Evolutionary conservation across 257 asterid genomes (phyloP), one percentile per base, ranked within the genome.

Genomic region (Sherardia arvensis): DNA sequence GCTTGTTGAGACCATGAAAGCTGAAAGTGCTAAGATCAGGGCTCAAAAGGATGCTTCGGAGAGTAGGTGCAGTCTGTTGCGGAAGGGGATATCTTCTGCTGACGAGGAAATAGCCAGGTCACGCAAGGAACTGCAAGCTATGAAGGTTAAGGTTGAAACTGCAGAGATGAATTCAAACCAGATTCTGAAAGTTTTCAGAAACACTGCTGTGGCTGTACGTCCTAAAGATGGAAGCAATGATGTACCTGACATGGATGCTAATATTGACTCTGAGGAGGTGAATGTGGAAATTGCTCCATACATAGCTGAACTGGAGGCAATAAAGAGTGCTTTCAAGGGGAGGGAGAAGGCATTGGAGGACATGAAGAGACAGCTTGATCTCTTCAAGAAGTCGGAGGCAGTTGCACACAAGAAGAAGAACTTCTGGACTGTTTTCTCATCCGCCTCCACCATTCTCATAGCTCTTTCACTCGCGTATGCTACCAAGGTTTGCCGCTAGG

Each of bases 371-470:
- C 80, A 91, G 62, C 36, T 87, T 12, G 85, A 81, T 74, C 6
- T 27, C 32, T 75, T 88, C 55, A 72, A 76, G 77, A 71, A 33
- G 26, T 78, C 82, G 2, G 84, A 78, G 1, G 84, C 61, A 28
- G 83, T 78, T 43, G 94, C 83, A 54, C 82, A 77, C 49, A 85
- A 83, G 84, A 85, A 83, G 77, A 91, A 80, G 80, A 83, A 80
- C 78, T 80, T 91, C 48, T 88, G 87, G 95, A 74, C 94, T 6
- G 7, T 72, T 14, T 18, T 83, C 65, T 83, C 96, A 30, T 91
- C 96, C 2, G 92, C 91, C 17, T 86, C 96, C 5, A 76, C 96
- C 12, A 47, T 88, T 25, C 38, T 86, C 26, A 95, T 95, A 30
- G 94, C 93, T 0, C 38, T 78, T 60, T 74, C 90, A 54, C 76